Conservation (phyloP, 2,329 filamentous ascomycete species). For the Paraphaeosphaeria sporulosa region DNA sequence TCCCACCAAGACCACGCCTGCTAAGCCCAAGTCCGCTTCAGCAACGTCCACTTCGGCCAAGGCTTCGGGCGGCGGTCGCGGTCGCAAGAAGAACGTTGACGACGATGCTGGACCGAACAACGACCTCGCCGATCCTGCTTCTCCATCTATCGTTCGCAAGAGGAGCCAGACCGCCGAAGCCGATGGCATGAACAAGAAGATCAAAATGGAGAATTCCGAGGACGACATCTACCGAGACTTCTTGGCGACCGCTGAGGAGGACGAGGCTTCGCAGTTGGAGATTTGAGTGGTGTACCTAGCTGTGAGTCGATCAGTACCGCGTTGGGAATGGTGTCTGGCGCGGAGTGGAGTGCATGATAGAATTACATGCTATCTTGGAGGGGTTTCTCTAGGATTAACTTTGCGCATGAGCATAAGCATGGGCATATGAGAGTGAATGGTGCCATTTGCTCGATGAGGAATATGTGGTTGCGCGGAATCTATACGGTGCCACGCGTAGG, state of each 20-base stretch:
- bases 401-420: not conserved
- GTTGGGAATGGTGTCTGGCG: not conserved
- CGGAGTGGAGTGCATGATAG: not conserved
- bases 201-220: constrained; percentile 9
- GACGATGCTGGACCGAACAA: not conserved
- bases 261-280: not conserved
- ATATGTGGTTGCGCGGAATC: not conserved
- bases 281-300: too few species aligned
- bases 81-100: constrained; percentile 6
- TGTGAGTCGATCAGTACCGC: too few species aligned
- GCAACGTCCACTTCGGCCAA: constrained; percentile 1
- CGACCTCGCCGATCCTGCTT: not conserved
- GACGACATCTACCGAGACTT: not conserved
- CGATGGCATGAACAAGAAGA: constrained; percentile 4
- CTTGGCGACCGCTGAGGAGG: not conserved
- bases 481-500: not conserved
- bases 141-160: constrained; percentile 3
- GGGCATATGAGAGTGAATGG: not conserved
- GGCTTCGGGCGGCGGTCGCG: not conserved
- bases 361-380: not conserved
- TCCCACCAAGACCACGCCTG: not conserved
- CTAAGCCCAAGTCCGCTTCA: not conserved
- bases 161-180: constrained; percentile 12
- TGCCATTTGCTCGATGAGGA: not conserved
- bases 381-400: not conserved